Evolutionary conservation across 2,329 filamentous ascomycete species (phyloP), one percentile per base, ranked within the genome.

Genomic region (Colletotrichum salicis): DNA sequence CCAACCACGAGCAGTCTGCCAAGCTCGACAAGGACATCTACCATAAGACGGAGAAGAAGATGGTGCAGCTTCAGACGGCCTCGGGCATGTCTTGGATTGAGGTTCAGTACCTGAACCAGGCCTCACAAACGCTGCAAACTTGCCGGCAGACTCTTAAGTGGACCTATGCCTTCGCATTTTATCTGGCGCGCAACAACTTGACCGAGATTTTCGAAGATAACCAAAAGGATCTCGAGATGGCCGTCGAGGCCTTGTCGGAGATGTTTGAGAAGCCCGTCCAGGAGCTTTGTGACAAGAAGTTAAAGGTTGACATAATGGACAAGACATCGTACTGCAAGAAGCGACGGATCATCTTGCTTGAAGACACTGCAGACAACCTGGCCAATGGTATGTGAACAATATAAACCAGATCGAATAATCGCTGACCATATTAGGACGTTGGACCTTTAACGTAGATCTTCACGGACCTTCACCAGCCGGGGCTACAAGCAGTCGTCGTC

Each of bases 51-150:
- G 96, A 99, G 83, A 97, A 96, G 88, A 99, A 99, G 87, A 99
- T 99, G 96, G 93, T 96, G 35, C 93, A 96, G 80, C 88, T 99
- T 55, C 96, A 99, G 82, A 95, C 93, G 51, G 91, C 94, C 33
- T 98, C 96, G 0, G 95, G 94, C 74, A 95, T 99, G 90, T 98
- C 95, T 0, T 99, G 96, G 96, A 99, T 99, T 71, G 96, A 99
- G 80, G 96, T 99, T 7, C 96, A 99, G 79, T 99, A 98, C 80
- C 89, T 99, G 27, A 94, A 97, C 78, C 92, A 94, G 2, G 96
- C 96, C 0, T 97, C 95, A 0, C 94, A 97, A 79, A 94, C 96
- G 3, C 88, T 99, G 19, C 96, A 98, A 84, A 95, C 94, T 58
- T 99, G 96, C 82, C 93, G 96, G n/a, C 96, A 98, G 84, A 99